phyloP scores from a whole-genome alignment of 768 basidiomycete species.

The Tricholoma terreum region DNA sequence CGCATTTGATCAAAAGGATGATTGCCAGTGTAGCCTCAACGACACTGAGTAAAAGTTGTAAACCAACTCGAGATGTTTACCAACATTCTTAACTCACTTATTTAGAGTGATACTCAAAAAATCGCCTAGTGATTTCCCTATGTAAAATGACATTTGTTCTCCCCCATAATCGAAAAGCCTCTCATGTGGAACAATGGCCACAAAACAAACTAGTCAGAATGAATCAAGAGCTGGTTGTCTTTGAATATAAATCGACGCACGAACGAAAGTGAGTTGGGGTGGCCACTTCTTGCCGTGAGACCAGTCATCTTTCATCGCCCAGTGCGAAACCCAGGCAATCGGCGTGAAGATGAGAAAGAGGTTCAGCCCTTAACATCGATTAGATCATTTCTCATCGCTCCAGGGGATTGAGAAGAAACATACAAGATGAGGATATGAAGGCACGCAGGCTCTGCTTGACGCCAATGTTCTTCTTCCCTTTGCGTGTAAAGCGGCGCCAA shows the following conservation, averaged over 20 bases:
- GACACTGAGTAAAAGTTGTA: constrained; percentile 34
- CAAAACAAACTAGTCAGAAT: constrained; percentile 49
- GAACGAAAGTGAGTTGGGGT: constrained; percentile 36
- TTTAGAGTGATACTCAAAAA: constrained; percentile 39
- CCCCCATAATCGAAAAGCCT: constrained; percentile 64
- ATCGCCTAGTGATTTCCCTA: constrained; percentile 64
- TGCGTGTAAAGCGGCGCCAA: constrained; percentile 44
- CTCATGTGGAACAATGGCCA: constrained; percentile 65
- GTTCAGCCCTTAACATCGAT: constrained; percentile 49
- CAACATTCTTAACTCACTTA: constrained; percentile 11
- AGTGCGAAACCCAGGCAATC: constrained; percentile 59
- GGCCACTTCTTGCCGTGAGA: constrained; percentile 10
- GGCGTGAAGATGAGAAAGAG: constrained; percentile 56
- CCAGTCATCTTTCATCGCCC: constrained; percentile 32
- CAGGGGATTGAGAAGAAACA: not conserved
- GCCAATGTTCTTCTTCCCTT: constrained; percentile 44
- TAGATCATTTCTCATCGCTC: not conserved
- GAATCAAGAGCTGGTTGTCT: not conserved
- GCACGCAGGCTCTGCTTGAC: constrained; percentile 42
- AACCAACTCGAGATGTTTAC: not conserved
- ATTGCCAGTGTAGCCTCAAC: constrained; percentile 74
- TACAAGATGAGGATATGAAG: constrained; percentile 54
- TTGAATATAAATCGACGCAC: constrained; percentile 3
- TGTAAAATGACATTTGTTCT: constrained; percentile 53
- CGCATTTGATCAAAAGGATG: constrained; percentile 64